Evolutionary conservation across 352 stramenopile species (phyloP).

Genomic region (Phytophthora sp.): DNA sequence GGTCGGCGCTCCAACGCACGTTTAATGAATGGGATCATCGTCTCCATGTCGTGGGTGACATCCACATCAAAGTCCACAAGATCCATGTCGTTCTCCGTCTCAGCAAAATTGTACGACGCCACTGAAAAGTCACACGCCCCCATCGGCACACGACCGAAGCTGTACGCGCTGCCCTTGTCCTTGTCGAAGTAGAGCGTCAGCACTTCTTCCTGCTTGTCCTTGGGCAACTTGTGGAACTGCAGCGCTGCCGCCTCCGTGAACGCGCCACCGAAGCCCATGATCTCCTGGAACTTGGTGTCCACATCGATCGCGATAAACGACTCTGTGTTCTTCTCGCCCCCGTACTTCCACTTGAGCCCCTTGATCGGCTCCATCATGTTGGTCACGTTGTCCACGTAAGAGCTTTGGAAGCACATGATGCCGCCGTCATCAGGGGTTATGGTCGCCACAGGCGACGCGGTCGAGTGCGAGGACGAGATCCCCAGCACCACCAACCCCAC

Average conservation of each 20-base stretch:
- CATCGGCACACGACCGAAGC: constrained; percentile 90
- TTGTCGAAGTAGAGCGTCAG: constrained; percentile 89
- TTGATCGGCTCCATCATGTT: constrained; percentile 70
- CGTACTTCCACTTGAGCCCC: constrained; percentile 48
- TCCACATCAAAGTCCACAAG: constrained; percentile 80
- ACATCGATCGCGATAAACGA: constrained; percentile 62
- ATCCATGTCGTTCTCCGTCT: constrained; percentile 73
- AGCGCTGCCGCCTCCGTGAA: constrained; percentile 91
- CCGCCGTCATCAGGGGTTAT: constrained; percentile 4
- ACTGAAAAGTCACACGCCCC: constrained; percentile 90
- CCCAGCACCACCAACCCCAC: constrained; percentile 10
- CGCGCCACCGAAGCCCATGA: constrained; percentile 90
- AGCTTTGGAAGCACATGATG: constrained; percentile 70
- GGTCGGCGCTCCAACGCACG: constrained; percentile 64
- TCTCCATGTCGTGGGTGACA: constrained; percentile 74
- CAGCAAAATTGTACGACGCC: constrained; percentile 88
- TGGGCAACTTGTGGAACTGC: constrained; percentile 84
- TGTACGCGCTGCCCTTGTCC: constrained; percentile 78
- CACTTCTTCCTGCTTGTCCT: constrained; percentile 79
- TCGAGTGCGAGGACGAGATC: constrained; percentile 8
- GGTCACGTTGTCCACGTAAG: constrained; percentile 55
- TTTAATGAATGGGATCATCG: constrained; percentile 88
- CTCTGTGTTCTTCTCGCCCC: constrained; percentile 6
- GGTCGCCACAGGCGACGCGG: constrained; percentile 7
- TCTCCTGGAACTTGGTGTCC: constrained; percentile 66